These are phyloP conservation scores for Phytophthora foliorum DNA, from an alignment of 352 stramenopile genomes.

Conservation along the genomic window DNA sequence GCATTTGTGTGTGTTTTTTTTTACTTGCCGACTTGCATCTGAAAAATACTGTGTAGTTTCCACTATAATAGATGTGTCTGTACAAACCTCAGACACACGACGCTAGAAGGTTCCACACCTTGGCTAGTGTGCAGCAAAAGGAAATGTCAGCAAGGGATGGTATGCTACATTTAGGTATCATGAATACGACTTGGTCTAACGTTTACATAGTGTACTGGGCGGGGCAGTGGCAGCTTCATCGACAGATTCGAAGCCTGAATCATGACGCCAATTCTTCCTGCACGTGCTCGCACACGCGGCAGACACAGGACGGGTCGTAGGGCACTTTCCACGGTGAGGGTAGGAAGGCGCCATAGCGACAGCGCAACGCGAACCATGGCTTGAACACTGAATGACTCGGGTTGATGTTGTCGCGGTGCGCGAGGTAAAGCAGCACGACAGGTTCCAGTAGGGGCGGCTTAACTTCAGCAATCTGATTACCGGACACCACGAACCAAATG, in stretches of 20 bases:
- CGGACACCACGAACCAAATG: slow-evolving; percentile 66
- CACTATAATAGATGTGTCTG: no score
- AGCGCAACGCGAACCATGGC: slow-evolving; percentile 74
- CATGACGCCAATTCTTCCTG: slow-evolving; percentile 33
- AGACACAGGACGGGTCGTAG: slow-evolving; percentile 60
- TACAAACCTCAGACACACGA: neutral
- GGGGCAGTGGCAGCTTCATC: slow-evolving; percentile 6
- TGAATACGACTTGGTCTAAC: slow-evolving; percentile 10
- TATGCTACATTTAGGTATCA: slow-evolving; percentile 37
- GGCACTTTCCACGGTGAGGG: slow-evolving; percentile 63
- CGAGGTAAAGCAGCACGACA: slow-evolving; percentile 69
- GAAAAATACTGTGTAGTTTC: neutral
- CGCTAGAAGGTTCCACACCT: no score
- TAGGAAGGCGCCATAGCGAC: slow-evolving; percentile 61
- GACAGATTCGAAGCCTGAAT: neutral
- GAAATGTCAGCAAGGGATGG: no score
- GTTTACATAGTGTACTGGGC: slow-evolving; percentile 28
- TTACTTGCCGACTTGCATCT: neutral
- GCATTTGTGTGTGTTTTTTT: slow-evolving; percentile 33
- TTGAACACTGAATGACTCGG: slow-evolving; percentile 57
- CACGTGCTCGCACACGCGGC: slow-evolving; percentile 67
- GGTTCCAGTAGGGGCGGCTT: slow-evolving; percentile 56
- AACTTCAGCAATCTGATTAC: slow-evolving; percentile 57
- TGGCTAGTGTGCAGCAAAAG: no score
- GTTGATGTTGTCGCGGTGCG: slow-evolving; percentile 77